phyloP scores from a whole-genome alignment of 2,329 filamentous ascomycete species.

The Aspergillus piperis region DNA sequence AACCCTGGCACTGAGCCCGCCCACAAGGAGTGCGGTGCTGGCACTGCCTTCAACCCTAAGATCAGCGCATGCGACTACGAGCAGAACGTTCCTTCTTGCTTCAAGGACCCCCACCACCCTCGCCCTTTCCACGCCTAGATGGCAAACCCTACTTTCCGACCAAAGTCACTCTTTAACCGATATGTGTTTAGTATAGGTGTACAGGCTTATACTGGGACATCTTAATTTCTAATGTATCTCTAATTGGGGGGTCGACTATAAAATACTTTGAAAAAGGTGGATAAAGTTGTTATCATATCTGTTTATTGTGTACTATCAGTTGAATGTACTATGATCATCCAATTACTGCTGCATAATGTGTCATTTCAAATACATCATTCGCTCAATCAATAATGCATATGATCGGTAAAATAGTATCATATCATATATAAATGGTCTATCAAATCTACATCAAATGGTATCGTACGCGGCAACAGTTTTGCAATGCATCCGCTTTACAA shows the following conservation, averaged over 20 bases:
- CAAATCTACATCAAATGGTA: not conserved
- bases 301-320: too few relatives aligned
- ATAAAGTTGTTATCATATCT: too few relatives aligned
- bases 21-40: not conserved
- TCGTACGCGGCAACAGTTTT: not conserved
- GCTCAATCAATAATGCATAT: not conserved
- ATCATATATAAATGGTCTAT: not conserved
- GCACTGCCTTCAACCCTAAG: not conserved
- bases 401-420: not conserved
- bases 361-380: not conserved
- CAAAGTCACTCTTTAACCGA: too few relatives aligned
- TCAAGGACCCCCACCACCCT: not conserved
- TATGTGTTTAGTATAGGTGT: too few relatives aligned
- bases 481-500: conserved; percentile 21
- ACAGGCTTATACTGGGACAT: too few relatives aligned
- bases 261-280: too few relatives aligned
- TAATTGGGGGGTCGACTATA: too few relatives aligned
- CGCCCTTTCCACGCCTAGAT: not conserved
- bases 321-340: not conserved
- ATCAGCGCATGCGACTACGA: not conserved
- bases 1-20: not conserved
- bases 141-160: not conserved
- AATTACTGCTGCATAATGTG: not conserved
- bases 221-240: too few relatives aligned
- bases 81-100: not conserved